Evolutionary conservation across 352 stramenopile genomes (phyloP), one percentile per base, ranked within the genome.

Genomic region (Globisporangium nunn): DNA sequence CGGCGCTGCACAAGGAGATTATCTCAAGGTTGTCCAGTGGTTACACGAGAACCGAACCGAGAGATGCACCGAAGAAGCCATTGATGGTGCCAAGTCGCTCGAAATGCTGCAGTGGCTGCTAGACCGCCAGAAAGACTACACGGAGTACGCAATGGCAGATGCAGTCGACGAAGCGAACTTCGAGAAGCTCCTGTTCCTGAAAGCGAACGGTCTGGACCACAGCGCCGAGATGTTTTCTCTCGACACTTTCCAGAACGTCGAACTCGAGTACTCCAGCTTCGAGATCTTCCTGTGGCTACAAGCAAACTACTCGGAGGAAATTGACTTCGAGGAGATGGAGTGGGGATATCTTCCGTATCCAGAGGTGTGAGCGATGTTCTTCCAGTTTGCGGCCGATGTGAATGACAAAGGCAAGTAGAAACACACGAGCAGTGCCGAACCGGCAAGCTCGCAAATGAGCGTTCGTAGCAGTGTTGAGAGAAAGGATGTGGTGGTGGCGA

Each of bases 61-160:
- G 6, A n/a, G n/a, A 17, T 45, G 49, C 33, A 17, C n/a, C 17
- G 30, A n/a, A 10, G 6, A 8, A n/a, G 33, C 50, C 11, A 54
- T 37, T 40, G 17, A 35, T 6, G 2, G 5, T 7, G 44, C 41
- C 8, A 3, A 51, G 14, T 52, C 11, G 39, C 37, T 46, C 10
- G 5, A 47, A 28, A 28, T 44, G n/a, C 31, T 39, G 1, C 48
- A 31, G 33, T 54, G 39, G 23, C 31, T 54, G 12, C 31, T 45
- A 31, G 17, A 54, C 10, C 39, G 23, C 30, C 31, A 17, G 6
- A 31, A 44, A 45, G 50, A 18, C 11, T 54, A 33, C 47, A 67
- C 54, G 8, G 57, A 56, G 10, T 47, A 1, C 15, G 46, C 71
- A 43, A 46, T 54, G 44, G 56, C 67, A 52, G 59, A 46, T 4